Percentiles rank a stretch among this genome's conserved stretches.
phyloP scores from a whole-genome alignment of 2,329 filamentous ascomycete genomes.

The Hypoxylon sp. region DNA sequence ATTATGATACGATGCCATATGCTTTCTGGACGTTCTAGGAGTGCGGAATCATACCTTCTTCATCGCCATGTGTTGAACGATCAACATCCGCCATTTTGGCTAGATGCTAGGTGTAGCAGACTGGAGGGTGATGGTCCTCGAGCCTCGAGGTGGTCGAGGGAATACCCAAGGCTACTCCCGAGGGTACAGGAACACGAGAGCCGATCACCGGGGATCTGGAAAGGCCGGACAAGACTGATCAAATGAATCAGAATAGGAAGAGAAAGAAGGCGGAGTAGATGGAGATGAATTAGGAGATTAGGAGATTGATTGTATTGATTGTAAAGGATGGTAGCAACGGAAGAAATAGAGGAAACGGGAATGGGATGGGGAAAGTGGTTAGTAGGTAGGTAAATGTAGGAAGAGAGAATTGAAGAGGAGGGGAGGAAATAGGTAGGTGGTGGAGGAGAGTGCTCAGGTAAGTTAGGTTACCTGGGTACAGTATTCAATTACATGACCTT shows the following conservation, averaged over 20 bases:
- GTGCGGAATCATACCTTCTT: conserved; percentile 27
- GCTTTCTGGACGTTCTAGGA: background rate
- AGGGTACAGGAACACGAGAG: background rate
- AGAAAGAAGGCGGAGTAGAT: too few species aligned
- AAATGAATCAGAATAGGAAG: too few species aligned
- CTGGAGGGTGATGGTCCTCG: background rate
- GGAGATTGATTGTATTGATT: too few species aligned
- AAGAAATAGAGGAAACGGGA: too few species aligned
- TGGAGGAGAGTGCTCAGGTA: conserved; percentile 4
- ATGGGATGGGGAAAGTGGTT: too few species aligned
- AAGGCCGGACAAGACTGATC: too few species aligned
- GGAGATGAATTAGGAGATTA: too few species aligned
- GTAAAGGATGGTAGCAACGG: too few species aligned
- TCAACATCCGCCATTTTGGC: conserved; percentile 24
- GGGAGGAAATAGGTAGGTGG: conserved; percentile 8
- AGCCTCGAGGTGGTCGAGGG: conserved; percentile 17
- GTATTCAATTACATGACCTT: too few species aligned
- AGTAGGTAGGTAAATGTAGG: background rate
- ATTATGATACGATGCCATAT: too few species aligned
- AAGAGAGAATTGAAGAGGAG: conserved; percentile 6
- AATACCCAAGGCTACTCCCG: conserved; percentile 9
- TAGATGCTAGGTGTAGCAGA: background rate
- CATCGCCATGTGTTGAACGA: conserved; percentile 9
- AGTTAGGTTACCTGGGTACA: too few species aligned
- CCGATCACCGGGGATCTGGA: too few species aligned